These are phyloP conservation scores for Arthromyces matolae DNA, from an alignment of 768 basidiomycete genomes.

Conservation along the genomic window DNA sequence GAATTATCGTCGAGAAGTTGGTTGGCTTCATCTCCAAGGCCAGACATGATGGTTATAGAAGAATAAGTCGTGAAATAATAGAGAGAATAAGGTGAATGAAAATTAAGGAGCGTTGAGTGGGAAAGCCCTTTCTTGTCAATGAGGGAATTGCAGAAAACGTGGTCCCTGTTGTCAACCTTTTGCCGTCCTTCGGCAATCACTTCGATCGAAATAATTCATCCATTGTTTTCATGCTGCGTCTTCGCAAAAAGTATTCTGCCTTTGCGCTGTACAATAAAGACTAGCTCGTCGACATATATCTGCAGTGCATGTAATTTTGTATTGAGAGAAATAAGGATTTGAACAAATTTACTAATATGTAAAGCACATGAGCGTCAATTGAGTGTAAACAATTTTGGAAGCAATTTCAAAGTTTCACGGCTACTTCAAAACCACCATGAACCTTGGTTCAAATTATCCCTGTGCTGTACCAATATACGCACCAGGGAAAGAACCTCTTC, in stretches of 20 bases:
- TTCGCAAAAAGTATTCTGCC: background rate
- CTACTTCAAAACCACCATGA: slow-evolving; percentile 15
- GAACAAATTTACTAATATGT: no score
- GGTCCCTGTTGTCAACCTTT: slow-evolving; percentile 1
- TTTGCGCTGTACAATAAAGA: background rate
- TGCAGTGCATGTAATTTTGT: no score
- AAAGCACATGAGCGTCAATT: no score
- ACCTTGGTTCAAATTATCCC: slow-evolving; percentile 24
- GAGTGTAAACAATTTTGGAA: slow-evolving; percentile 8
- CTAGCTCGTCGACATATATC: no score
- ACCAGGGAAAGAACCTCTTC: slow-evolving; percentile 84
- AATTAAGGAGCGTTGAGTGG: slow-evolving; percentile 1
- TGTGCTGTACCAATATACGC: slow-evolving; percentile 72
- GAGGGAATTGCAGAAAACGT: slow-evolving; percentile 8
- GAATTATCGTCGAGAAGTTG: slow-evolving; percentile 40
- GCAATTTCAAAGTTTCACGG: slow-evolving; percentile 8
- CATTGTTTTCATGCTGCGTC: slow-evolving; percentile 10
- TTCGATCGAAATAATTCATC: background rate
- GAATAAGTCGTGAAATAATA: slow-evolving; percentile 11
- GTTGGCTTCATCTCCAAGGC: slow-evolving; percentile 33
- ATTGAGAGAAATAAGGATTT: no score
- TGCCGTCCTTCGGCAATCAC: slow-evolving; percentile 9
- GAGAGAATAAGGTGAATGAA: no score
- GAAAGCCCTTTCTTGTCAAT: no score
- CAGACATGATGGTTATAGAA: slow-evolving; percentile 28